These are phyloP conservation scores for Pyrenochaeta sp. DNA, from an alignment of 2,329 filamentous ascomycete genomes.

Conservation along the genomic window DNA sequence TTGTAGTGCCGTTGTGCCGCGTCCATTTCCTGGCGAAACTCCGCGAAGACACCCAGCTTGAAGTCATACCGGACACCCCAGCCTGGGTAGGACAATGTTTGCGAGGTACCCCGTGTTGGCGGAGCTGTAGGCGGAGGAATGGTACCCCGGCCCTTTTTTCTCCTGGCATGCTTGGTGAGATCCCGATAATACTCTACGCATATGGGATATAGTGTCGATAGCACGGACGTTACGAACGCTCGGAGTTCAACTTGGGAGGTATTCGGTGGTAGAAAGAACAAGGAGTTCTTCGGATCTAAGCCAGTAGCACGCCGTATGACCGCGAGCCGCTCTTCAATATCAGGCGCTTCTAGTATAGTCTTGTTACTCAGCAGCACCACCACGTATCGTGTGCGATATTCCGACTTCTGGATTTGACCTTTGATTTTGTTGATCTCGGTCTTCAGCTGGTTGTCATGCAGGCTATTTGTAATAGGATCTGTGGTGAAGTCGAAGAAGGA, in stretches of 20 bases:
- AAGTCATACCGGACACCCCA: conserved; percentile 97
- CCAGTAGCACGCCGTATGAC: conserved; percentile 81
- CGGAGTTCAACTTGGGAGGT: conserved; percentile 75
- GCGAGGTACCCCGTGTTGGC: conserved; percentile 83
- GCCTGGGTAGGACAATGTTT: conserved; percentile 81
- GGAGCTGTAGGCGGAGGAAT: conserved; percentile 83
- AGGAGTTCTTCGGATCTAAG: conserved; percentile 78
- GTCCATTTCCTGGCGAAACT: conserved; percentile 94
- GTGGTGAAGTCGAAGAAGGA: conserved; percentile 81
- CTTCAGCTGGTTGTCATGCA: conserved; percentile 89
- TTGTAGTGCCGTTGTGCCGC: conserved; percentile 85
- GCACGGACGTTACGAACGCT: conserved; percentile 75
- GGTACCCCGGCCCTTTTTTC: conserved; percentile 82
- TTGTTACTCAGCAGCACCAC: conserved; percentile 81
- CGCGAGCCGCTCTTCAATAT: conserved; percentile 78
- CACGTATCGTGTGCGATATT: conserved; percentile 79
- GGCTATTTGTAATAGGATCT: conserved; percentile 75
- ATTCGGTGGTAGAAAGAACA: conserved; percentile 83
- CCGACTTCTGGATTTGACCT: conserved; percentile 71
- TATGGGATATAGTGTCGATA: conserved; percentile 75
- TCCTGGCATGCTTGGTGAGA: conserved; percentile 86
- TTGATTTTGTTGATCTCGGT: conserved; percentile 83
- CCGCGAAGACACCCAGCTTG: conserved; percentile 88
- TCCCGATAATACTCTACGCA: conserved; percentile 93
- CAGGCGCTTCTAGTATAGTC: conserved; percentile 63